Evolutionary conservation across 2,329 filamentous ascomycete genomes (phyloP).

Genomic region (Fusarium citri): DNA sequence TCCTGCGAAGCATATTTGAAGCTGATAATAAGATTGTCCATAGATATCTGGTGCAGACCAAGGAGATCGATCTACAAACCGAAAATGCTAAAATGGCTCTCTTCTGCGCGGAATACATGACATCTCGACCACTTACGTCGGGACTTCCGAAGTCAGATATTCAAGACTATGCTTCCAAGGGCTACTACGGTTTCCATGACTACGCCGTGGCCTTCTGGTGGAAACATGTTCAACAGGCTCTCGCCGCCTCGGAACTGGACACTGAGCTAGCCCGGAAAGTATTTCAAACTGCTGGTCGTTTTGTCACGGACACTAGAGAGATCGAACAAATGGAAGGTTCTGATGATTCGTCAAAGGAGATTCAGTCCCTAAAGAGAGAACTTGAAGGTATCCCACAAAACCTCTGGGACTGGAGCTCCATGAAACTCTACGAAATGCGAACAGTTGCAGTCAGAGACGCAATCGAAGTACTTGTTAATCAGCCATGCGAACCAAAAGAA

Average conservation of each 20-base stretch:
- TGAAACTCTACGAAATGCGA: neutral
- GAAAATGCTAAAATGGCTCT: neutral
- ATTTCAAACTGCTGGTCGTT: rapidly evolving
- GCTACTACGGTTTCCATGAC: neutral
- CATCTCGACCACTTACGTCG: neutral
- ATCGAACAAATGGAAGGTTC: rapidly evolving
- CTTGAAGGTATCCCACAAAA: neutral
- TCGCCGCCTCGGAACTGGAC: neutral
- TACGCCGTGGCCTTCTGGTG: neutral
- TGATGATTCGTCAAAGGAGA: rapidly evolving
- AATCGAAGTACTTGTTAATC: neutral
- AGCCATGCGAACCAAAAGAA: neutral
- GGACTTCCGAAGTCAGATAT: neutral
- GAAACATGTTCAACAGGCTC: neutral
- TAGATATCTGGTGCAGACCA: neutral
- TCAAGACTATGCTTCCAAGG: neutral
- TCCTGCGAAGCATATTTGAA: rapidly evolving
- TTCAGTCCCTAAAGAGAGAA: neutral
- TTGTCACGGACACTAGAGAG: rapidly evolving
- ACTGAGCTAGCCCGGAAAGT: neutral
- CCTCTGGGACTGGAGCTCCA: neutral
- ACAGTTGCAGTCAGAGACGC: neutral
- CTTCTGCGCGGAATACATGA: neutral
- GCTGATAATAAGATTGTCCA: rapidly evolving
- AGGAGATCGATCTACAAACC: neutral